A percentile compares a stretch with the other conserved stretches of the same genome.
Conservation (phyloP, 306 rosid species). For the Quercus agrifolia region DNA sequence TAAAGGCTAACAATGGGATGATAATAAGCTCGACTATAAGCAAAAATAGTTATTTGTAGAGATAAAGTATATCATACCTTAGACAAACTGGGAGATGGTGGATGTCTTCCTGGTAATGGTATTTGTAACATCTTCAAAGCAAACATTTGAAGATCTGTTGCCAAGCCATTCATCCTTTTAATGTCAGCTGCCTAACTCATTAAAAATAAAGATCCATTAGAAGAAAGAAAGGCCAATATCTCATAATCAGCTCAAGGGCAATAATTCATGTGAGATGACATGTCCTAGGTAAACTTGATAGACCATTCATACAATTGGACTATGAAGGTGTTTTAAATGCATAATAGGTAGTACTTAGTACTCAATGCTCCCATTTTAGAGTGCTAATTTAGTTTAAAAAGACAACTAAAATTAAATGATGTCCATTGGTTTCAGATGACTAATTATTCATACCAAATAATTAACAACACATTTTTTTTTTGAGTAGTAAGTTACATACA, state of each 20-base stretch:
- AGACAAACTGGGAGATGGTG: constrained; percentile 50
- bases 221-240: not conserved
- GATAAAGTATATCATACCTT: constrained; percentile 36
- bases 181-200: constrained; percentile 70
- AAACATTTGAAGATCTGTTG: constrained; percentile 86
- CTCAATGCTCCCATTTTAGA: too few relatives aligned
- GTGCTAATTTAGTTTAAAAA: too few relatives aligned
- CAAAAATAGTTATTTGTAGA: not conserved
- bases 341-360: too few relatives aligned
- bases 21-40: not conserved
- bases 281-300: too few relatives aligned
- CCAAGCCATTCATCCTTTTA: constrained; percentile 77
- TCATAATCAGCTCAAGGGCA: not conserved
- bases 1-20: not conserved
- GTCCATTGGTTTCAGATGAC: too few relatives aligned
- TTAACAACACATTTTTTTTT: too few relatives aligned
- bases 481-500: too few relatives aligned
- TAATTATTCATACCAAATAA: too few relatives aligned
- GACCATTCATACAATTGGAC: too few relatives aligned
- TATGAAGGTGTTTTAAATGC: too few relatives aligned
- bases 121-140: constrained; percentile 72
- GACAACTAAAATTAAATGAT: too few relatives aligned
- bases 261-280: not conserved
- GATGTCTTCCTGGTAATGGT: constrained; percentile 85
- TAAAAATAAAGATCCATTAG: constrained; percentile 8